A percentile compares a stretch with the other conserved stretches of the same genome.
Conservation (phyloP, 306 rosid genomes). For the Trichosanthes cucumerina region DNA sequence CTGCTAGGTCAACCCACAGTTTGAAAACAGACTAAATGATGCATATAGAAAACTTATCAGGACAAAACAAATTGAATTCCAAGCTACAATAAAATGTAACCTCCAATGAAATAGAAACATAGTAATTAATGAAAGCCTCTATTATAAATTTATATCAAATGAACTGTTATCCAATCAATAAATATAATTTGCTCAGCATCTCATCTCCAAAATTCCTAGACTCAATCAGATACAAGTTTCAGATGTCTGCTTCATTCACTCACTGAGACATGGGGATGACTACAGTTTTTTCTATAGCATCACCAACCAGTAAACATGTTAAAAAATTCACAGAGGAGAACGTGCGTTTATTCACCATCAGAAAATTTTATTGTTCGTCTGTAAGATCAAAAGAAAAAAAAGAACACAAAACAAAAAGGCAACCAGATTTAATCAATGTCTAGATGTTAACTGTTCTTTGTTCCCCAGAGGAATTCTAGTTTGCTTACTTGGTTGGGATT, state of each 20-base stretch:
- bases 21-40: not conserved
- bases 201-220: conserved; percentile 5
- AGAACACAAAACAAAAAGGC: not conserved
- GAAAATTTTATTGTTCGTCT: conserved; percentile 13
- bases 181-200: not conserved
- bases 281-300: not conserved
- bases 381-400: conserved; percentile 9
- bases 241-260: conserved; percentile 1
- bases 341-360: not conserved
- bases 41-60: not conserved
- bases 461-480: conserved; percentile 39
- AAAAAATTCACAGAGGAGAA: not conserved
- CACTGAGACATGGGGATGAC: not conserved
- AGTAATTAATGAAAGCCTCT: not conserved
- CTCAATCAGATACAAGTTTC: not conserved
- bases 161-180: not conserved
- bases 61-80: not conserved
- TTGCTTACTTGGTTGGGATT: conserved; percentile 32
- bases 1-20: too few species aligned
- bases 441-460: conserved; percentile 46
- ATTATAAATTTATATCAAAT: not conserved
- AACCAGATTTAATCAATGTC: conserved; percentile 31
- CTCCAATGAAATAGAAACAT: too few species aligned
- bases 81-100: not conserved
- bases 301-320: not conserved